Conservation (phyloP, 2,329 filamentous ascomycete species). For the Decorospora gaudefroyi region DNA sequence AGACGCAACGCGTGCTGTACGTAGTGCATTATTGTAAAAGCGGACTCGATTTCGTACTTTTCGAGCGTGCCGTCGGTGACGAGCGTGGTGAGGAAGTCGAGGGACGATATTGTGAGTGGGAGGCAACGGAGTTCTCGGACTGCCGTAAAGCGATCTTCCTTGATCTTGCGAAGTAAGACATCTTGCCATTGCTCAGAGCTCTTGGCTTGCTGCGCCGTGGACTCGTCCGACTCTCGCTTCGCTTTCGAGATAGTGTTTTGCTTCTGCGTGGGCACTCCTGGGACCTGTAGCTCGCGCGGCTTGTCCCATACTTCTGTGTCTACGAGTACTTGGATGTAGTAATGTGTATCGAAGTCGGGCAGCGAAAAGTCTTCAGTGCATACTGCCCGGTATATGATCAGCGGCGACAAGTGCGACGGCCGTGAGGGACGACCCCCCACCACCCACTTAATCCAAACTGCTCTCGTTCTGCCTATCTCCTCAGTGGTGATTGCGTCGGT, state of each 20-base stretch:
- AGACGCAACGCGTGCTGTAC: constrained; percentile 47
- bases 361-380: constrained; percentile 11
- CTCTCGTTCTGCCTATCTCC: constrained; percentile 27
- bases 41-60: constrained; percentile 32
- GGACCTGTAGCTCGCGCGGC: constrained; percentile 14
- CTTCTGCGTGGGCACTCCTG: neutral
- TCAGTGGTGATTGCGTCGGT: constrained; percentile 13
- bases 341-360: constrained; percentile 30
- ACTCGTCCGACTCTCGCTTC: neutral
- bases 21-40: constrained; percentile 41
- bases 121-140: constrained; percentile 41
- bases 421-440: constrained; percentile 10
- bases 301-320: constrained; percentile 46
- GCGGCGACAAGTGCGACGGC: constrained; percentile 17
- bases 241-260: neutral
- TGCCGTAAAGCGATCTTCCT: constrained; percentile 27
- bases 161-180: constrained; percentile 25
- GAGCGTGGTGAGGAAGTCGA: constrained; percentile 49
- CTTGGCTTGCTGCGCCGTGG: neutral
- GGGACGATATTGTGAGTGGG: constrained; percentile 44
- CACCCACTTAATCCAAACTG: constrained; percentile 37
- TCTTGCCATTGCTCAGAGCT: constrained; percentile 29
- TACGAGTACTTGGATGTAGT: constrained; percentile 45
- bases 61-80: constrained; percentile 34
- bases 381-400: constrained; percentile 20